Base-by-base conservation (phyloP, 2,329 filamentous ascomycete species). In the Ascosphaera aggregata region DNA sequence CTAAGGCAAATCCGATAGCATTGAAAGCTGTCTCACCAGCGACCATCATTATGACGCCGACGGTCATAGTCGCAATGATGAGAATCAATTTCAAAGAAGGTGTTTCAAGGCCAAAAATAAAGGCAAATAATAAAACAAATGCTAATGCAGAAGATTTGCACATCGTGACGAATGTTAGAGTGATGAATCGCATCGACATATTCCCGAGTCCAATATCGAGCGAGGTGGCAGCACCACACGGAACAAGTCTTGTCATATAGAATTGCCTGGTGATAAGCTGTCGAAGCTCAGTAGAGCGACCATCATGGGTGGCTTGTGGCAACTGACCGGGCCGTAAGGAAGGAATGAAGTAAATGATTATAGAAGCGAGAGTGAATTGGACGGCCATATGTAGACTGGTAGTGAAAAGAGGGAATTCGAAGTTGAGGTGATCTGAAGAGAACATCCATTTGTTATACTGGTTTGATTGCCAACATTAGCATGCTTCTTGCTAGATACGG, bases 391-490 rank as follows among this genome's bases (percentile, higher is more conserved):
- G 89, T 55, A 89, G 65, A 45, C 81, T 80, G 2, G 89, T 98
- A 9, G 85, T 93, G 58, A 95, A 95, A 38, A 98, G 69, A 31
- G 89, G 89, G 51, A 89, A 95, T 39, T 80, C 76, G 55, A 98
- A 98, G 58, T 94, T 77, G 48, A 91, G 71, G 47, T 78, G 73
- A 47, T 77, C 69, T 44, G 76, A 69, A 51, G 80, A 80, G 60
- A 98, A 95, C 86, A 98, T 95, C 89, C 89, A 95, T 63, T 94
- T 95, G 68, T 98, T 98, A 66, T 95, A 98, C 77, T 89, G 48
- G 30, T 40, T 31, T 16, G 17, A 27, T 9, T 9, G 32, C 18
- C 22, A 30, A 35, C 16, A 38, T n/a, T n/a, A n/a, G n/a, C n/a
- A n/a, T n/a, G n/a, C n/a, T n/a, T 41, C 18, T 40, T 42, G 18